Evolutionary conservation across 1,284 basidiomycete species (phyloP).

Genomic region (Neotropicomus parvogracilis): DNA sequence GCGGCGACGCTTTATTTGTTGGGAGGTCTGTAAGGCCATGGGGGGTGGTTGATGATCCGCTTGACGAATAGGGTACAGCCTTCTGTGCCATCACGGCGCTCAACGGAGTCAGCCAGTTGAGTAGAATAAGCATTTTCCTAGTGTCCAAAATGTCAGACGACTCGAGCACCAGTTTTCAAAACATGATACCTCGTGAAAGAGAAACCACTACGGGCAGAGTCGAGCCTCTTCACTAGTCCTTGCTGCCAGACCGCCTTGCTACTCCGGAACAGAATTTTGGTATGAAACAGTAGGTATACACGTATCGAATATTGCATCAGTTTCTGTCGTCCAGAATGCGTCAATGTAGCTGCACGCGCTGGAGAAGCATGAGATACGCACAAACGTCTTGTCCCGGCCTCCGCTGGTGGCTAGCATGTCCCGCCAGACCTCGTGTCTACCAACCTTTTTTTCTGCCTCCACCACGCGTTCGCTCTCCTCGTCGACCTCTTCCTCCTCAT

Average conservation of each 20-base stretch:
- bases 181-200: slow-evolving; percentile 61
- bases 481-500: slow-evolving; percentile 43
- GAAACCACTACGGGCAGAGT: slow-evolving; percentile 58
- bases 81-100: slow-evolving; percentile 63
- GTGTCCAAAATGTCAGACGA: slow-evolving; percentile 10
- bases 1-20: slow-evolving; percentile 13
- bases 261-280: slow-evolving; percentile 46
- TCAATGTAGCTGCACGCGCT: slow-evolving; percentile 7
- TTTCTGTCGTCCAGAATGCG: slow-evolving; percentile 50
- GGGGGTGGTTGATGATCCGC: slow-evolving; percentile 23
- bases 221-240: slow-evolving; percentile 55
- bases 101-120: slow-evolving; percentile 77
- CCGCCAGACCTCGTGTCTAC: slow-evolving; percentile 67
- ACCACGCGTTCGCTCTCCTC: slow-evolving; percentile 43
- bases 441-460: slow-evolving; percentile 43
- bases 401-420: slow-evolving; percentile 71
- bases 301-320: slow-evolving; percentile 75
- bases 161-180: not conserved
- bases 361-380: slow-evolving; percentile 39
- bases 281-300: slow-evolving; percentile 69
- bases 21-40: slow-evolving; percentile 22
- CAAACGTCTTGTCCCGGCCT: slow-evolving; percentile 79
- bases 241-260: slow-evolving; percentile 45
- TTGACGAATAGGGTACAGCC: slow-evolving; percentile 51
- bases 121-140: slow-evolving; percentile 74